Percentiles rank a stretch among this genome's conserved stretches.
Evolutionary conservation across 352 stramenopile species (phyloP).

Genomic region (Blastocystis sp.): DNA sequence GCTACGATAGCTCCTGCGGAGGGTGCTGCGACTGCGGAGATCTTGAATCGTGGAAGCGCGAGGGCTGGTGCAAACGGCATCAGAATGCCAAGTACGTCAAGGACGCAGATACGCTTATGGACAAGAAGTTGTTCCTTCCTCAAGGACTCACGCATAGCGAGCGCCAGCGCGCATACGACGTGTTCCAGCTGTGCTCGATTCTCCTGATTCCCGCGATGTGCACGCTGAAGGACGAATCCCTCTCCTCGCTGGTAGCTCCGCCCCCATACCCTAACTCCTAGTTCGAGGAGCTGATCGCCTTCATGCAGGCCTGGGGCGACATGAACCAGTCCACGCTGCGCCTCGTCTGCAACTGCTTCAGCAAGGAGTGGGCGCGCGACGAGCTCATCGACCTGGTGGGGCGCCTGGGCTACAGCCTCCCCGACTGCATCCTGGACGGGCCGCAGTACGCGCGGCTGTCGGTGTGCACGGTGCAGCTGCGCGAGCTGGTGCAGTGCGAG

Average conservation of each 20-base stretch:
- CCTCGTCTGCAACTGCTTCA: conserved; percentile 21
- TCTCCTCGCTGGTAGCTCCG: background rate
- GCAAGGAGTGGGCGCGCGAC: background rate
- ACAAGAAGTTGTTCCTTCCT: background rate
- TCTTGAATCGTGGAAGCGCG: conserved; percentile 65
- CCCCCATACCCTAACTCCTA: background rate
- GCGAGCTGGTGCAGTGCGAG: background rate
- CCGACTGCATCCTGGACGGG: background rate
- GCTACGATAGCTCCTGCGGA: conserved; percentile 70
- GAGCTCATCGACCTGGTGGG: background rate
- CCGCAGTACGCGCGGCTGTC: background rate
- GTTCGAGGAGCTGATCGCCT: conserved; percentile 13
- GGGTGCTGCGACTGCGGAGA: conserved; percentile 72
- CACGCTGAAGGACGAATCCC: conserved; percentile 2
- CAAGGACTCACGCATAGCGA: background rate
- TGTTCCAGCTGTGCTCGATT: conserved; percentile 1
- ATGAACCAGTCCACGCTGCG: conserved; percentile 47
- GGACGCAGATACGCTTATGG: conserved; percentile 35
- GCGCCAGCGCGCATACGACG: conserved; percentile 9
- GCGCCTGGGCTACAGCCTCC: background rate
- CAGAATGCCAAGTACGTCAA: conserved; percentile 35
- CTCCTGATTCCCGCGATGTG: conserved; percentile 11
- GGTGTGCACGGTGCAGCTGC: conserved; percentile 8
- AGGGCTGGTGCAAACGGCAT: conserved; percentile 70
- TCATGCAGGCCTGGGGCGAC: conserved; percentile 50